Conservation (phyloP, 2,329 filamentous ascomycete species). For the Cladophialophora carrionii region DNA sequence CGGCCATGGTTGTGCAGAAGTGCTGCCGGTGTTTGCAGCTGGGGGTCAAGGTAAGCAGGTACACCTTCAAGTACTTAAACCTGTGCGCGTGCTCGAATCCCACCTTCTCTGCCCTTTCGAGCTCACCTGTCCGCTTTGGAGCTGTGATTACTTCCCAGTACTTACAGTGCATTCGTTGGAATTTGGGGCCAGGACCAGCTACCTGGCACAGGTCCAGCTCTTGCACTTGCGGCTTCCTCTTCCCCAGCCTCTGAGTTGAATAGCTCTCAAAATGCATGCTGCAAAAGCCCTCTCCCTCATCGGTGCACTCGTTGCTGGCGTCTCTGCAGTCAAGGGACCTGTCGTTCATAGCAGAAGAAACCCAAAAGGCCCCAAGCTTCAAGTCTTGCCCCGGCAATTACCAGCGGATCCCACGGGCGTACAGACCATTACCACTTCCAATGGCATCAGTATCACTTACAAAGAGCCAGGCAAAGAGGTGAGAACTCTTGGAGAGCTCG, state of each 20-base stretch:
- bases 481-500: background rate
- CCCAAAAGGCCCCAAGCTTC: conserved; percentile 22
- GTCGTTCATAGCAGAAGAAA: conserved; percentile 29
- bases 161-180: conserved; percentile 9
- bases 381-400: conserved; percentile 42
- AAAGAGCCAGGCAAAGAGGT: conserved; percentile 58
- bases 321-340: conserved; percentile 28
- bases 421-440: conserved; percentile 46
- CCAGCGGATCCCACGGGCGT: conserved; percentile 46
- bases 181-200: background rate
- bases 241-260: background rate
- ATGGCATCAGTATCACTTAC: conserved; percentile 59
- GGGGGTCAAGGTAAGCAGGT: conserved; percentile 9
- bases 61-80: conserved; percentile 19
- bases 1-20: conserved; percentile 8
- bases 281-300: conserved; percentile 10
- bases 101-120: background rate
- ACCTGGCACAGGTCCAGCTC: background rate
- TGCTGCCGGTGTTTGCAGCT: background rate
- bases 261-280: conserved; percentile 18
- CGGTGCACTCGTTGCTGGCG: conserved; percentile 21
- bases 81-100: conserved; percentile 6
- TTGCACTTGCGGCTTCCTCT: background rate
- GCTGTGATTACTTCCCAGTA: background rate
- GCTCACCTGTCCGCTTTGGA: conserved; percentile 9